Evolutionary conservation across 768 basidiomycete species (phyloP), one percentile per base, ranked within the genome.

Genomic region (Tremella yokohamensis): DNA sequence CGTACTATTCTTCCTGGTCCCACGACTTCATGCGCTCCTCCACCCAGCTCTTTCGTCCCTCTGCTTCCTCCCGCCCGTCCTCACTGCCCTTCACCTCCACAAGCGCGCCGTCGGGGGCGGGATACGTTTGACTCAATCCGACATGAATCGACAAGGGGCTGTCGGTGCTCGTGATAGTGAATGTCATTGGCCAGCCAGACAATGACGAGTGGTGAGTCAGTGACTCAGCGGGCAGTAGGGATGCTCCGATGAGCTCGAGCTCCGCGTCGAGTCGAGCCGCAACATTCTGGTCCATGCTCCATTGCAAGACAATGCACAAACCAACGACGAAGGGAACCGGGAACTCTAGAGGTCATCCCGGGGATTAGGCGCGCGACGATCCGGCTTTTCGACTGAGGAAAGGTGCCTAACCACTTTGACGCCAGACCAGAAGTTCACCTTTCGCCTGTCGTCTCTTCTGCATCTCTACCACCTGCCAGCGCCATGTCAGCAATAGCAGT

Each of bases 191-290:
- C 29, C 29, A 34, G 9, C n/a, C 51, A 4, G 34, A 6, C 9
- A 9, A n/a, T 49, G 48, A 9, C 22, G 24, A 25, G 7, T 7
- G 6, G 6, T 18, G 7, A 12, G 22, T 8, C 4, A 52, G 51
- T 64, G 66, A 26, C 77, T 89, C 87, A 4, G 79, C 82, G 0
- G 85, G 84, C 11, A 89, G 79, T 1, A 88, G 79, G 0, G 86
- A 86, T 38, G 80, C 83, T 54, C 76, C 78, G 22, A 89, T 81
- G 39, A 88, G 76, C 47, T 83, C 80, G 0, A 87, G 72, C 65
- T 88, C 86, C 15, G 25, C 52, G 8, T 59, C 60, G 13, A 73
- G 59, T 49, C 48, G 48, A 49, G 48, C 11, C 29, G 29, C 29
- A 34, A 19, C n/a, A 15, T 12, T 18, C 15, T 40, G 20, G 4